These are phyloP conservation scores for Malus sylvestris DNA, from an alignment of 306 rosid species.

Conservation along the genomic window DNA sequence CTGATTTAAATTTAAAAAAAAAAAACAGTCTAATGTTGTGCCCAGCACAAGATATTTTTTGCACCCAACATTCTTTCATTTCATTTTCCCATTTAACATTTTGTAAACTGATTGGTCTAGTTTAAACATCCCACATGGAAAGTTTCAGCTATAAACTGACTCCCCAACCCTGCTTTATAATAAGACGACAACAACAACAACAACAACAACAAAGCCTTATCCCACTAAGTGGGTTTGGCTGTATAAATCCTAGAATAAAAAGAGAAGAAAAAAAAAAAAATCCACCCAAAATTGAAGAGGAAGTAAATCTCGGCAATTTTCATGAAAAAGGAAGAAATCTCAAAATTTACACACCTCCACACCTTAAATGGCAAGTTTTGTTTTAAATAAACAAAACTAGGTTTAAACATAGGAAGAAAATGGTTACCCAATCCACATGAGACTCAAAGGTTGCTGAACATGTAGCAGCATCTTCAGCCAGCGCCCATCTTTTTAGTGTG, in stretches of 20 bases:
- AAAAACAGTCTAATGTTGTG: neutral
- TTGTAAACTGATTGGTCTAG: neutral
- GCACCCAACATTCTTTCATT: neutral
- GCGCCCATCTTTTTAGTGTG: constrained; percentile 81
- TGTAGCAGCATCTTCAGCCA: constrained; percentile 60
- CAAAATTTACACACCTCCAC: neutral
- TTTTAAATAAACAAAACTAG: neutral
- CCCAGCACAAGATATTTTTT: neutral
- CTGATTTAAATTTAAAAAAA: neutral
- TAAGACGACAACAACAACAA: neutral
- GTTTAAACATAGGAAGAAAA: neutral
- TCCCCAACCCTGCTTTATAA: neutral
- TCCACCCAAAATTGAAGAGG: neutral
- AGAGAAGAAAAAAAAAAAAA: neutral
- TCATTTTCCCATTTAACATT: neutral
- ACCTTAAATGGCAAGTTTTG: neutral
- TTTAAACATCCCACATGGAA: neutral
- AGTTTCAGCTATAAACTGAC: neutral
- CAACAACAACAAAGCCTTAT: no score
- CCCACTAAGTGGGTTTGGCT: no score
- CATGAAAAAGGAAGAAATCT: neutral
- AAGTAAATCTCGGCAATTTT: neutral
- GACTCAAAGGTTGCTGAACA: constrained; percentile 95
- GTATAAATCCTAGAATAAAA: neutral
- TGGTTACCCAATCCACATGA: constrained; percentile 97